Evolutionary conservation across 306 rosid genomes (phyloP), one percentile per base, ranked within the genome.

Genomic region (Castanea sativa): DNA sequence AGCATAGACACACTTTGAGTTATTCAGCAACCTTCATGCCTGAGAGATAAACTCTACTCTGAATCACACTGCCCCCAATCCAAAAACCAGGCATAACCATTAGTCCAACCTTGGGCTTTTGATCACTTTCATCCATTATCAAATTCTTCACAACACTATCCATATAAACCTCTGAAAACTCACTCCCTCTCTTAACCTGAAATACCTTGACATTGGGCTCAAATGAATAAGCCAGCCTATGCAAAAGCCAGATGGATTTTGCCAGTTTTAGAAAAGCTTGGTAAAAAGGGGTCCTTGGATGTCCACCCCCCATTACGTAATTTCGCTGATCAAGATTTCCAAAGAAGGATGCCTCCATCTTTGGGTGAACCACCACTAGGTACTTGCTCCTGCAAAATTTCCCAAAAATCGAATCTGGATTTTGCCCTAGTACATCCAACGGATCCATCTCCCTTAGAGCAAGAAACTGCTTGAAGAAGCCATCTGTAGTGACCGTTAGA

Each of bases 71-170:
- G 75, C 94, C 97, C 30, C 96, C 96, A 6, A 93, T 85, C 84
- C 83, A 87, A 81, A 96, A 96, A 75, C 98, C 99, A 60, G 99
- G 99, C 98, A 96, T 93, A 51, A 96, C 92, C 99, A 96, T 91
- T 68, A 96, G 86, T 32, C 99, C 99, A 68, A 96, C 98, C 81
- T 84, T 89, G 0, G 97, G 98, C 74, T 90, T 96, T 75, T 83
- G 84, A 43, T 87, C 92, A 43, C 71, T 86, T 82, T 87, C 96
- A 67, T 93, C 94, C 84, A 90, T 76, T 52, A 91, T 81, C 90
- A 93, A 80, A 82, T 96, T 87, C 87, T 96, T 91, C 73, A 96
- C 86, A 79, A 96, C 98, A 13, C 96, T 91, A 58, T 96, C 99
- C 99, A 96, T 91, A 72, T 90, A 93, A 80, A 96, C 89, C 69